Evolutionary conservation across 805 yeast species (phyloP).

Genomic region (Candida endomychidarum): DNA sequence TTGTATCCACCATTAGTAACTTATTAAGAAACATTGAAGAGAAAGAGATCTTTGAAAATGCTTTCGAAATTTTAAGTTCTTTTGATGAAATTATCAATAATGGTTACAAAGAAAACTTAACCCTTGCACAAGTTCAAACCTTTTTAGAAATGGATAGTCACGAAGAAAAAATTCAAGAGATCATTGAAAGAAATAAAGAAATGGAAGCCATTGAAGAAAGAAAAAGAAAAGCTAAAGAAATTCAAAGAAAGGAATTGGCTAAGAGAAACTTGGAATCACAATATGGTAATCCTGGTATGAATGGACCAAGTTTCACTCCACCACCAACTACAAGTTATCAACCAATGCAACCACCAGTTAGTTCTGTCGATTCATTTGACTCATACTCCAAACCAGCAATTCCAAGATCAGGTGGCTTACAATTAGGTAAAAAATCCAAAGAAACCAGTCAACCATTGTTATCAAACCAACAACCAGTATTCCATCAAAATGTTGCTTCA

Average conservation of each 20-base stretch:
- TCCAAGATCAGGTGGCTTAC: constrained; percentile 56
- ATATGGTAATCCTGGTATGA: constrained; percentile 20
- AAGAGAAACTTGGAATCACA: constrained; percentile 56
- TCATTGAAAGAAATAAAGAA: constrained; percentile 95
- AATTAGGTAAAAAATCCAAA: constrained; percentile 61
- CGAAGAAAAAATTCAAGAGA: constrained; percentile 97
- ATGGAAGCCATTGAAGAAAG: constrained; percentile 96
- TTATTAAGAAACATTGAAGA: constrained; percentile 74
- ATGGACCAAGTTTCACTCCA: constrained; percentile 1
- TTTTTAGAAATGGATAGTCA: constrained; percentile 97
- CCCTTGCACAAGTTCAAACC: constrained; percentile 77
- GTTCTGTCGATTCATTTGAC: constrained; percentile 11
- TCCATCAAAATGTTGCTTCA: constrained; percentile 23
- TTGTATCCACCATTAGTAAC: constrained; percentile 77
- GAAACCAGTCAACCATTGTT: constrained; percentile 31
- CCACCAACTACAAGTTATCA: constrained; percentile 18
- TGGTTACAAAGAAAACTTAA: constrained; percentile 88
- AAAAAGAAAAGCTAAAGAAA: constrained; percentile 90
- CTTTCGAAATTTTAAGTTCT: constrained; percentile 87
- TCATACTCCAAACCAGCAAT: constrained; percentile 4
- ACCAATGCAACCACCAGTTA: constrained; percentile 22
- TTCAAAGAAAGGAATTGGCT: constrained; percentile 75
- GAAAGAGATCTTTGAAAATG: constrained; percentile 74
- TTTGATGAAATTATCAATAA: constrained; percentile 90
- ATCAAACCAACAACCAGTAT: constrained; percentile 32